A percentile compares a stretch with the other conserved stretches of the same genome.
Conservation (phyloP, 805 yeast genomes). For the Allodekkera sacchari region DNA sequence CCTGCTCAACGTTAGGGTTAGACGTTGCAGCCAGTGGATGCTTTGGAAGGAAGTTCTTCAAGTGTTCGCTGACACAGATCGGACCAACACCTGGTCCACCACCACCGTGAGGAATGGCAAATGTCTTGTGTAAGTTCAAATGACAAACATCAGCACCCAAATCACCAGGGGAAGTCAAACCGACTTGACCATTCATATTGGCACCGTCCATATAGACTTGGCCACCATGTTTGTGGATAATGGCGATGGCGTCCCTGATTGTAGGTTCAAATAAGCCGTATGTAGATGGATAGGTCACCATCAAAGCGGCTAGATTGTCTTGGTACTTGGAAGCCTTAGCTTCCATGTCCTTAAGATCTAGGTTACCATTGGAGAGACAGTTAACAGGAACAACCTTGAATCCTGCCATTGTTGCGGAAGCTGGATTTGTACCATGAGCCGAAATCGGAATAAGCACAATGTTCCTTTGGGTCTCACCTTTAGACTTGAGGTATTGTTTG, state of each 20-base stretch:
- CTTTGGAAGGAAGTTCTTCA: conserved; percentile 73
- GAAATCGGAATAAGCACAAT: conserved; percentile 92
- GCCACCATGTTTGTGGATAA: conserved; percentile 81
- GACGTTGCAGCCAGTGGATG: conserved; percentile 59
- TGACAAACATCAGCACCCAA: conserved; percentile 98
- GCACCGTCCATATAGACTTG: conserved; percentile 98
- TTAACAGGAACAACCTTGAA: conserved; percentile 88
- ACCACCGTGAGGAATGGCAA: conserved; percentile 98
- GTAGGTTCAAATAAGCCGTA: conserved; percentile 95
- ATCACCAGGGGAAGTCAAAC: conserved; percentile 94
- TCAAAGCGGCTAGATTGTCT: conserved; percentile 73
- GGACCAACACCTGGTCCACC: conserved; percentile 99
- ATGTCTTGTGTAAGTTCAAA: conserved; percentile 92
- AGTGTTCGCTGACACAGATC: conserved; percentile 80
- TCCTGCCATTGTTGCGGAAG: conserved; percentile 97
- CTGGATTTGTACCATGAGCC: conserved; percentile 99
- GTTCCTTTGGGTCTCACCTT: conserved; percentile 67
- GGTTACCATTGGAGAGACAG: conserved; percentile 77
- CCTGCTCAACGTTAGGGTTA: conserved; percentile 31
- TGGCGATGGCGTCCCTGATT: conserved; percentile 74
- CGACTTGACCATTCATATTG: conserved; percentile 98
- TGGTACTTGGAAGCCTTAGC: conserved; percentile 64
- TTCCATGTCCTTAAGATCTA: conserved; percentile 70
- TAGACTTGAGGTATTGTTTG: conserved; percentile 53
- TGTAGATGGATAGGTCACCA: conserved; percentile 97